A percentile compares a stretch with the other conserved stretches of the same genome.
Conservation (phyloP, 306 rosid genomes). For the Albizia julibrissin region DNA sequence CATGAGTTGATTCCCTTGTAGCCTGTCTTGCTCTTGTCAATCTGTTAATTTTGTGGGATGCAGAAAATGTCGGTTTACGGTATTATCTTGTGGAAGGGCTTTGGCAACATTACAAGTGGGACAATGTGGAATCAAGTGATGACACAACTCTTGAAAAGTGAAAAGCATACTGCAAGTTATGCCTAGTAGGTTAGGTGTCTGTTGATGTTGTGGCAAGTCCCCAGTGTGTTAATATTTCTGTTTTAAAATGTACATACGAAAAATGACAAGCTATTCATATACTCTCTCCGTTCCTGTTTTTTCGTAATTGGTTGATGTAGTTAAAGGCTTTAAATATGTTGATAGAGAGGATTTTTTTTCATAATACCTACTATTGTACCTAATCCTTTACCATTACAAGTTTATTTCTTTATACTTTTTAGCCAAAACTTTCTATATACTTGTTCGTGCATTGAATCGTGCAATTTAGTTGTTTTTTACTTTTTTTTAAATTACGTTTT, state of each 20-base stretch:
- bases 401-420: not conserved
- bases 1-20: not conserved
- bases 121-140: not conserved
- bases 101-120: not conserved
- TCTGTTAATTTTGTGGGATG: not conserved
- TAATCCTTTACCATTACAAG: not conserved
- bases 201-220: constrained; percentile 16
- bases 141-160: not conserved
- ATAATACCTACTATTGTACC: not conserved
- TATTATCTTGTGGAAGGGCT: constrained; percentile 22
- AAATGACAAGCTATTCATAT: not conserved
- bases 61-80: constrained; percentile 22
- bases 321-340: not conserved
- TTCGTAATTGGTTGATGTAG: not conserved
- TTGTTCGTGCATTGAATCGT: not conserved
- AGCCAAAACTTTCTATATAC: not conserved
- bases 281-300: not conserved
- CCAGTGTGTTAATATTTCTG: not conserved
- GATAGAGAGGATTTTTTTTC: too few species aligned
- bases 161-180: not conserved
- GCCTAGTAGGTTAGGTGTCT: not conserved
- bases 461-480: not conserved
- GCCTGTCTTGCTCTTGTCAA: constrained; percentile 14
- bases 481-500: not conserved
- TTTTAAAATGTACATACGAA: not conserved